Percentiles rank a stretch among this genome's conserved stretches.
Conservation (phyloP, 768 basidiomycete species). For the Serendipita sp. region DNA sequence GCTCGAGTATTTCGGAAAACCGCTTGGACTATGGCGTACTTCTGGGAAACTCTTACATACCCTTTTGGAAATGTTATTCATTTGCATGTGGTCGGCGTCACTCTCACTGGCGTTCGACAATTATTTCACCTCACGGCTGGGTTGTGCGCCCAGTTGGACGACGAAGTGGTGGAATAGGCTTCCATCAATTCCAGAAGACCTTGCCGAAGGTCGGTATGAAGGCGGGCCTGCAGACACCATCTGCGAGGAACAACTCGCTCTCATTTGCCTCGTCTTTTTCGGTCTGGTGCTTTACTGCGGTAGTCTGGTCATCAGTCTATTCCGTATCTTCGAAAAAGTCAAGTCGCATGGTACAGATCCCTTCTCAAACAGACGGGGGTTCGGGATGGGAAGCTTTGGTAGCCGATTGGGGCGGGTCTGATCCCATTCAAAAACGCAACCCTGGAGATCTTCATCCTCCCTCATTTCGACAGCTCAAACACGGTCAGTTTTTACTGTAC, state of each 20-base stretch:
- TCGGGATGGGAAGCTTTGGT: neutral
- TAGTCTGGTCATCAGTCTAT: slow-evolving; percentile 71
- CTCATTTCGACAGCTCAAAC: no score
- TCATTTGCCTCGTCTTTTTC: slow-evolving; percentile 63
- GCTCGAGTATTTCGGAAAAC: slow-evolving; percentile 87
- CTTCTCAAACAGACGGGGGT: neutral
- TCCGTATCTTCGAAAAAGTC: slow-evolving; percentile 77
- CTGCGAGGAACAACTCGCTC: slow-evolving; percentile 58
- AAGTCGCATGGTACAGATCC: slow-evolving; percentile 34
- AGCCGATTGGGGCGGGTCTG: slow-evolving; percentile 1
- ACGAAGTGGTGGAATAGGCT: slow-evolving; percentile 63
- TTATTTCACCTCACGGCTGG: slow-evolving; percentile 72
- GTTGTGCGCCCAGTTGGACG: slow-evolving; percentile 44
- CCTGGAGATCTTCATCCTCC: no score
- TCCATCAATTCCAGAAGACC: slow-evolving; percentile 29
- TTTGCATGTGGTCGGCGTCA: slow-evolving; percentile 86
- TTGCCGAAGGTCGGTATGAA: slow-evolving; percentile 26
- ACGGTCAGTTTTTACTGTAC: no score
- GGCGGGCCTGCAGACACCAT: slow-evolving; percentile 36
- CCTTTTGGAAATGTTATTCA: slow-evolving; percentile 73
- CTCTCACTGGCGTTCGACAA: slow-evolving; percentile 83
- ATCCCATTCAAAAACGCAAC: no score
- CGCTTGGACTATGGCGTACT: slow-evolving; percentile 82
- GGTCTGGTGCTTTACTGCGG: slow-evolving; percentile 67
- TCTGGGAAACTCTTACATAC: slow-evolving; percentile 77